A percentile compares a stretch with the other conserved stretches of the same genome.
These are phyloP conservation scores for Corymbia citriodora DNA, from an alignment of 441 rosid species.

Conservation along the genomic window DNA sequence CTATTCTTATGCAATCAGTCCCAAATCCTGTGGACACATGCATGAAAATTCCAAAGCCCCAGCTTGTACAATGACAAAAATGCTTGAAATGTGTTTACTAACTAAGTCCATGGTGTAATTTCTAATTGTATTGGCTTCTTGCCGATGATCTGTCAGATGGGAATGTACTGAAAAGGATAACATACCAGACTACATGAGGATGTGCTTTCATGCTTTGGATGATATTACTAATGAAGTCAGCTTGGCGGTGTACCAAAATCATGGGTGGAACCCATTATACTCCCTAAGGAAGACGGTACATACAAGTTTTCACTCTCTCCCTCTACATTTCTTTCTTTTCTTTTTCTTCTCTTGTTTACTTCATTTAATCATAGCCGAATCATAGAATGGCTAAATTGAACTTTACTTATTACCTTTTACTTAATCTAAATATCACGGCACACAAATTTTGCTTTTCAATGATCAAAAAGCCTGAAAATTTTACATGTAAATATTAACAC, in stretches of 20 bases:
- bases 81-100: not conserved
- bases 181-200: conserved; percentile 34
- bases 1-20: not conserved
- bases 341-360: not conserved
- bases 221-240: conserved; percentile 40
- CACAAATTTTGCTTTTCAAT: not conserved
- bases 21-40: not conserved
- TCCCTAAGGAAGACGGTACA: conserved; percentile 37
- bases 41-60: not conserved
- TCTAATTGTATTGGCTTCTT: not conserved
- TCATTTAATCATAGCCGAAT: not conserved
- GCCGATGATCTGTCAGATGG: conserved; percentile 26
- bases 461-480: not conserved
- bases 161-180: conserved; percentile 17
- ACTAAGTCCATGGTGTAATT: not conserved
- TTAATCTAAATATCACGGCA: not conserved
- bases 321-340: not conserved
- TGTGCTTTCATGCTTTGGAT: conserved; percentile 41
- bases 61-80: not conserved
- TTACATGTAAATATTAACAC: not conserved
- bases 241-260: conserved; percentile 17
- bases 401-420: not conserved
- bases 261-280: conserved; percentile 32
- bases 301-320: not conserved
- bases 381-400: not conserved